These are phyloP conservation scores for Saraca asoca DNA, from an alignment of 331 rosid genomes.

Conservation along the genomic window DNA sequence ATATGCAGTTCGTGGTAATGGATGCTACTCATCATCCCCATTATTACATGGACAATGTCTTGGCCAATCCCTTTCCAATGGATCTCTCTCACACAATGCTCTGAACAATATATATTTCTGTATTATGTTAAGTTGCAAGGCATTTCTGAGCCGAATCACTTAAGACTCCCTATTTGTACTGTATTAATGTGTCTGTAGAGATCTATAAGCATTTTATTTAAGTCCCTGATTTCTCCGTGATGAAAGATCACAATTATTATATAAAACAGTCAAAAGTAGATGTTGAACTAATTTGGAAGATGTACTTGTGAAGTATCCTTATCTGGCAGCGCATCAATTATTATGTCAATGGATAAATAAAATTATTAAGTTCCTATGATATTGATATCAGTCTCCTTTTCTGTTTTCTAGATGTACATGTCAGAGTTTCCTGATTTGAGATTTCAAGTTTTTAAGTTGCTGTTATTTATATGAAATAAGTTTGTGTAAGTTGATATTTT, in stretches of 20 bases:
- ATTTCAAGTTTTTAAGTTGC: no score
- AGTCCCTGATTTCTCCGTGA: background rate
- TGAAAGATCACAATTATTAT: background rate
- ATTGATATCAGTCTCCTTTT: no score
- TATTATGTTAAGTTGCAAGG: constrained; percentile 4
- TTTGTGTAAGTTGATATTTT: no score
- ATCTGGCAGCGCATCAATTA: no score
- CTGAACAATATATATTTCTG: constrained; percentile 22
- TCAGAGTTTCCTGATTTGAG: no score
- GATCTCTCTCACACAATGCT: constrained; percentile 62
- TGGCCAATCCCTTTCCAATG: constrained; percentile 82
- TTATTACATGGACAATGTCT: constrained; percentile 74
- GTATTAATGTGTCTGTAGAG: background rate
- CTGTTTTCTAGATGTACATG: no score
- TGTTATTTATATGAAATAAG: no score
- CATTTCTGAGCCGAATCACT: background rate
- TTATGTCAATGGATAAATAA: no score
- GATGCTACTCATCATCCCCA: constrained; percentile 79
- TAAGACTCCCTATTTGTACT: background rate
- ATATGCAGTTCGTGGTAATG: constrained; percentile 98
- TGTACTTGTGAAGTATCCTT: no score
- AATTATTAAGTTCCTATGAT: no score
- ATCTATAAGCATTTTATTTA: background rate
- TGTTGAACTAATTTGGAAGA: no score
- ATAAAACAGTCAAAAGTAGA: no score